A percentile compares a stretch with the other conserved stretches of the same genome.
Evolutionary conservation across 1,139 yeast species (phyloP).

Genomic region (Zygosaccharomyces sapae): DNA sequence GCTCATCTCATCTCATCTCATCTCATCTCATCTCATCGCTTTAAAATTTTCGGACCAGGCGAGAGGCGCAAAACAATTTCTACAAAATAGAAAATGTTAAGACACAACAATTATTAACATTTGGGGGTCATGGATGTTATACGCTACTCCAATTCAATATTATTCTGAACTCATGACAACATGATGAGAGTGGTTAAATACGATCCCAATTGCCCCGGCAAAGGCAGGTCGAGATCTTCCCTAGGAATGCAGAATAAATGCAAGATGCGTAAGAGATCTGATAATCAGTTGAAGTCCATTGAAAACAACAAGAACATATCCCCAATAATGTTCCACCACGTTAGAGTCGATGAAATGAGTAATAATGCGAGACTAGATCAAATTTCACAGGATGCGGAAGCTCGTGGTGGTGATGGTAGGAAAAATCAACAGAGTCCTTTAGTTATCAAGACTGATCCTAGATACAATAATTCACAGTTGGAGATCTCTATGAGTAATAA

Average conservation of each 20-base stretch:
- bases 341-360: slow-evolving; percentile 8
- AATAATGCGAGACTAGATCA: slow-evolving; percentile 3
- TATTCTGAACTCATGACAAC: neutral
- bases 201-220: slow-evolving; percentile 22
- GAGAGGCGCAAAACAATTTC: slow-evolving; percentile 1
- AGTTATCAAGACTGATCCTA: slow-evolving; percentile 17
- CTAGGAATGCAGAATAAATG: slow-evolving; percentile 13
- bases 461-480: slow-evolving; percentile 10
- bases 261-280: slow-evolving; percentile 1
- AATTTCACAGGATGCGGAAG: neutral
- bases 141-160: neutral
- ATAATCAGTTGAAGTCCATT: neutral
- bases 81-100: neutral
- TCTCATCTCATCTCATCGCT: slow-evolving; percentile 5
- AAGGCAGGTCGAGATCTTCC: slow-evolving; percentile 14
- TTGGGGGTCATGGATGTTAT: neutral
- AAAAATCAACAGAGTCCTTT: slow-evolving; percentile 5
- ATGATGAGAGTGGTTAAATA: slow-evolving; percentile 23
- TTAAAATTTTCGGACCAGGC: slow-evolving; percentile 5
- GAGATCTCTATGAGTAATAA: slow-evolving; percentile 3
- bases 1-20: neutral
- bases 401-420: neutral
- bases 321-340: slow-evolving; percentile 17
- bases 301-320: neutral
- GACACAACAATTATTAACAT: neutral